These are phyloP conservation scores for Arctostaphylos glauca DNA, from an alignment of 148 eudicot species.

Conservation along the genomic window DNA sequence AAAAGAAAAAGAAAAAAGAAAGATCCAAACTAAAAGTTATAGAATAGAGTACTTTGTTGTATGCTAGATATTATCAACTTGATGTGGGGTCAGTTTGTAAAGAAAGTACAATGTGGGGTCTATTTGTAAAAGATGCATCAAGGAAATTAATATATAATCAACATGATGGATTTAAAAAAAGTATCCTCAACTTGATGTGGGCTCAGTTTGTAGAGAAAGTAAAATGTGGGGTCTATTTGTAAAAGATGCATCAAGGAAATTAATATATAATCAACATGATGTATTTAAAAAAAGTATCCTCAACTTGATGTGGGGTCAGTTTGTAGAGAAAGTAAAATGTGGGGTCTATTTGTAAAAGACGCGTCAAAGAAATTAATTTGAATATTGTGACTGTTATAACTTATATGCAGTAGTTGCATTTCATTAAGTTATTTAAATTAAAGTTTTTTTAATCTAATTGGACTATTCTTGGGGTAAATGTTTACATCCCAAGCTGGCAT, in stretches of 20 bases:
- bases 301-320: background rate
- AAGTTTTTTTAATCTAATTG: too few species aligned
- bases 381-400: background rate
- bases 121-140: too few species aligned
- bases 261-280: background rate
- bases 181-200: background rate
- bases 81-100: too few species aligned
- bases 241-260: background rate
- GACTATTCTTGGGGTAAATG: background rate
- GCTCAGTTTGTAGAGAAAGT: background rate
- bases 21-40: too few species aligned
- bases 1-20: too few species aligned
- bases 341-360: background rate
- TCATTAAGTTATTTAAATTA: too few species aligned
- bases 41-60: too few species aligned
- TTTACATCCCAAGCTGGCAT: background rate
- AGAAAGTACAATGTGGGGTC: too few species aligned
- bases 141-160: too few species aligned
- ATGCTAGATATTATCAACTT: too few species aligned
- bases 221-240: background rate
- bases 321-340: background rate
- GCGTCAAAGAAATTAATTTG: background rate
- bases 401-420: too few species aligned
- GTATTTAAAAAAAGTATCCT: background rate
- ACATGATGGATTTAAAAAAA: too few species aligned